A percentile compares a stretch with the other conserved stretches of the same genome.
Evolutionary conservation across 108 stramenopile genomes (phyloP).

Genomic region (Skeletonema potamos): DNA sequence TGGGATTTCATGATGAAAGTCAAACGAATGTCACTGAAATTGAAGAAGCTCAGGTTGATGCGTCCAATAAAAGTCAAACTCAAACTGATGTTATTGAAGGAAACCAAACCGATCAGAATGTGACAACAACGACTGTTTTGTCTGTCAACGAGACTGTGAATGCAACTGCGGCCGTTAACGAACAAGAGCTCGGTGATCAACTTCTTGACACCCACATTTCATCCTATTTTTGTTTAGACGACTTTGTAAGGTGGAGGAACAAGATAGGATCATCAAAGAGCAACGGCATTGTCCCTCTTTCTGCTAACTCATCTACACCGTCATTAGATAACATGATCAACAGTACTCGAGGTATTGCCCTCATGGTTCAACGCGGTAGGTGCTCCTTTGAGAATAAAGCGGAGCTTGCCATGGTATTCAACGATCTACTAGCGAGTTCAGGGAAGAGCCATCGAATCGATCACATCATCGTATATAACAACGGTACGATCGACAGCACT

Average conservation of each 20-base stretch:
- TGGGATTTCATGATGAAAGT: not conserved
- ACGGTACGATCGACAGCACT: conserved; percentile 12
- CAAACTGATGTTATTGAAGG: too few species aligned
- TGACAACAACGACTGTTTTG: not conserved
- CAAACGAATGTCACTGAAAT: not conserved
- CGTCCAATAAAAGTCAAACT: too few species aligned
- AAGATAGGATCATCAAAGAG: not conserved
- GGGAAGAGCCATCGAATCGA: conserved; percentile 28
- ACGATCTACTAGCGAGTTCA: conserved; percentile 13
- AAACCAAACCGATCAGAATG: not conserved
- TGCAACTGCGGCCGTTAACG: not conserved
- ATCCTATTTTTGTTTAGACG: conserved; percentile 40
- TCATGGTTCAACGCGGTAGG: conserved; percentile 56
- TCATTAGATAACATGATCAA: not conserved
- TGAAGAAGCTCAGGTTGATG: not conserved
- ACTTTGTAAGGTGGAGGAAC: conserved; percentile 27
- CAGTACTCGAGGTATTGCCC: conserved; percentile 39
- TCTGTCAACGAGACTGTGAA: not conserved
- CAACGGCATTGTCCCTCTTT: not conserved
- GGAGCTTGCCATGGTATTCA: conserved; percentile 41
- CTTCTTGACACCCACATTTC: conserved; percentile 2
- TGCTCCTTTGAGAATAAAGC: conserved; percentile 71
- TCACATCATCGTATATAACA: conserved; percentile 37
- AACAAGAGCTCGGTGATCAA: not conserved
- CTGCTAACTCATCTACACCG: not conserved